Conservation (phyloP, 768 basidiomycete genomes). For the Rubroboletus pulcherrimus region DNA sequence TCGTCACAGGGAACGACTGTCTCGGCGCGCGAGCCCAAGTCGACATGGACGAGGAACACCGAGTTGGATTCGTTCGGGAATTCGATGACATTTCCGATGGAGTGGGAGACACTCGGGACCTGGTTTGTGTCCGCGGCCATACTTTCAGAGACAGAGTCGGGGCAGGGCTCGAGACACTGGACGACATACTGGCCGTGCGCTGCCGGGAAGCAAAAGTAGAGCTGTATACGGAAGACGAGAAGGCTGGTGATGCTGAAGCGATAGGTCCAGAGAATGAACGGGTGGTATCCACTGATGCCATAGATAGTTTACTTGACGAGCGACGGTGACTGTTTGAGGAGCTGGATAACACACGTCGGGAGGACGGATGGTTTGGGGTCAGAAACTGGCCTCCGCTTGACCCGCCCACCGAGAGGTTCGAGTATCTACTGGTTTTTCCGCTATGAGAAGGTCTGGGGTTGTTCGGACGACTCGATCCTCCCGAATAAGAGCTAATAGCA, state of each 20-base stretch:
- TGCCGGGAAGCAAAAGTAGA: conserved; percentile 85
- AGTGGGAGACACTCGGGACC: conserved; percentile 54
- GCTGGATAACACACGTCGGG: conserved; percentile 51
- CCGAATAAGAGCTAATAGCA: conserved; percentile 21
- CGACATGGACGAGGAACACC: conserved; percentile 45
- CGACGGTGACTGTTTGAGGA: conserved; percentile 44
- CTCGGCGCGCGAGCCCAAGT: conserved; percentile 70
- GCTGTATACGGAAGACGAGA: conserved; percentile 40
- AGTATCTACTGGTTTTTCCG: conserved; percentile 29
- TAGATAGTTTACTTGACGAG: conserved; percentile 57
- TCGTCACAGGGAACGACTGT: conserved; percentile 49
- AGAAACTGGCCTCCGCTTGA: conserved; percentile 41
- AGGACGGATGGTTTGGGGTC: conserved; percentile 40
- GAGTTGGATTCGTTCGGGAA: conserved; percentile 46
- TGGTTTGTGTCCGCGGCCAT: conserved; percentile 41
- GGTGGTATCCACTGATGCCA: conserved; percentile 37
- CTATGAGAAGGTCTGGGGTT: conserved; percentile 11
- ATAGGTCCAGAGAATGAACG: conserved; percentile 73
- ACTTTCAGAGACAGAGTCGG: conserved; percentile 30
- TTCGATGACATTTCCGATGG: conserved; percentile 55
- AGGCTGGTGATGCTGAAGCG: conserved; percentile 32
- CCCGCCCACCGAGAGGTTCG: conserved; percentile 28
- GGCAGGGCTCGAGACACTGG: conserved; percentile 38
- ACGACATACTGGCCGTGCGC: conserved; percentile 63
- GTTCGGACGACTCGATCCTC: conserved; percentile 16